Conservation (phyloP, 2,329 filamentous ascomycete species). For the Lachnellula suecica region DNA sequence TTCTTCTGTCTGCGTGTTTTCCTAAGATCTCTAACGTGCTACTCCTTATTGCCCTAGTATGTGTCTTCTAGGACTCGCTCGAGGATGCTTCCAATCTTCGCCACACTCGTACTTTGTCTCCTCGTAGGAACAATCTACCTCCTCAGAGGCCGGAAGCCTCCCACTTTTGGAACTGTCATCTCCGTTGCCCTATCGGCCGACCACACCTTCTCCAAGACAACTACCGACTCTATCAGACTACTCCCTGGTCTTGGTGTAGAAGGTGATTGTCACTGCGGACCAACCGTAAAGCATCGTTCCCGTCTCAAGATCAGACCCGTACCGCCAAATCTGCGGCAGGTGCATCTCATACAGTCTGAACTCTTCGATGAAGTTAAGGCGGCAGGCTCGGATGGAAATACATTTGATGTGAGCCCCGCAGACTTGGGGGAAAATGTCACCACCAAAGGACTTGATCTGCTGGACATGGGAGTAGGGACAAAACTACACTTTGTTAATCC, state of each 20-base stretch:
- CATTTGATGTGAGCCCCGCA: constrained; percentile 2
- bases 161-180: constrained; percentile 1
- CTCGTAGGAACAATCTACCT: neutral
- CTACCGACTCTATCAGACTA: constrained; percentile 2
- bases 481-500: constrained; percentile 9
- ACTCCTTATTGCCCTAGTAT: too few species aligned
- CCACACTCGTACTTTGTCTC: neutral
- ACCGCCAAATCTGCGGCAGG: constrained; percentile 5
- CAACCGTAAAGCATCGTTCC: constrained; percentile 1
- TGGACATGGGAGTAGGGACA: constrained; percentile 6
- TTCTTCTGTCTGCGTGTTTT: too few species aligned
- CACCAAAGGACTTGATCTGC: constrained; percentile 11
- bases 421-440: constrained; percentile 20
- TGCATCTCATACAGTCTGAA: constrained; percentile 5
- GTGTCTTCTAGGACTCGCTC: neutral
- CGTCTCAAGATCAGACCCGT: neutral
- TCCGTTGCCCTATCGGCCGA: constrained; percentile 5
- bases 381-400: neutral
- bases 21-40: too few species aligned
- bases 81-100: neutral
- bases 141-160: neutral
- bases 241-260: constrained; percentile 6
- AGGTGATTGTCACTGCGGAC: constrained; percentile 7
- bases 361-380: neutral
- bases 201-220: constrained; percentile 6